These are phyloP conservation scores for Carex kokanica DNA, from an alignment of 176 grass and related monocot genomes.

Conservation along the genomic window DNA sequence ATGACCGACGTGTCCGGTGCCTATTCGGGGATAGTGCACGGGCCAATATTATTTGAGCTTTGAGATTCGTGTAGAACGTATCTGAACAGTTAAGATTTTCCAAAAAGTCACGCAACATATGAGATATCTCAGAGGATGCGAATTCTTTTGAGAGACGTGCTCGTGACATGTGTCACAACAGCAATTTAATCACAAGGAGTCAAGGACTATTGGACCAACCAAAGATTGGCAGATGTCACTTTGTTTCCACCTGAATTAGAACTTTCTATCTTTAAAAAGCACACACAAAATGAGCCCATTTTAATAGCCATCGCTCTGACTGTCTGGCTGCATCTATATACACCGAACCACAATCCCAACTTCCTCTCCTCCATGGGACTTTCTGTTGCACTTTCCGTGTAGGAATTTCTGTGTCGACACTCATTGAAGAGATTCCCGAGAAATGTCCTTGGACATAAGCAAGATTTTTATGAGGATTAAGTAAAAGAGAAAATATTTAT, in stretches of 20 bases:
- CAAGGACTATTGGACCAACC: neutral
- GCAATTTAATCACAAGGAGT: neutral
- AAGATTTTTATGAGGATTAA: no score
- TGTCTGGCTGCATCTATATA: slow-evolving; percentile 3
- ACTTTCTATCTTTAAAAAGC: neutral
- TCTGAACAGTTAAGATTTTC: no score
- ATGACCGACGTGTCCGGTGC: no score
- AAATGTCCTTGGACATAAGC: no score
- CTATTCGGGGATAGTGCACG: no score
- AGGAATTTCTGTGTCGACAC: no score
- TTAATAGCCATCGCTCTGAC: slow-evolving; percentile 25
- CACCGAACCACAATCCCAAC: slow-evolving; percentile 6
- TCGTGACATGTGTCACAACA: slow-evolving; percentile 10
- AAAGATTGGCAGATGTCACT: neutral
- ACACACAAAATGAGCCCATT: neutral
- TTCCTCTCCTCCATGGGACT: neutral
- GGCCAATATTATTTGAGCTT: no score
- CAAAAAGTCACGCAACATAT: no score
- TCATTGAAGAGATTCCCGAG: neutral
- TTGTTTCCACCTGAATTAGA: neutral
- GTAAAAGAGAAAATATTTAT: no score
- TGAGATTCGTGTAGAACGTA: no score
- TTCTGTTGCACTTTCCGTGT: neutral
- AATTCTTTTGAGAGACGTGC: no score
- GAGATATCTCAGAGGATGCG: no score